A percentile compares a stretch with the other conserved stretches of the same genome.
Conservation (phyloP, 768 basidiomycete species). For the Guyanaporus albipodus region DNA sequence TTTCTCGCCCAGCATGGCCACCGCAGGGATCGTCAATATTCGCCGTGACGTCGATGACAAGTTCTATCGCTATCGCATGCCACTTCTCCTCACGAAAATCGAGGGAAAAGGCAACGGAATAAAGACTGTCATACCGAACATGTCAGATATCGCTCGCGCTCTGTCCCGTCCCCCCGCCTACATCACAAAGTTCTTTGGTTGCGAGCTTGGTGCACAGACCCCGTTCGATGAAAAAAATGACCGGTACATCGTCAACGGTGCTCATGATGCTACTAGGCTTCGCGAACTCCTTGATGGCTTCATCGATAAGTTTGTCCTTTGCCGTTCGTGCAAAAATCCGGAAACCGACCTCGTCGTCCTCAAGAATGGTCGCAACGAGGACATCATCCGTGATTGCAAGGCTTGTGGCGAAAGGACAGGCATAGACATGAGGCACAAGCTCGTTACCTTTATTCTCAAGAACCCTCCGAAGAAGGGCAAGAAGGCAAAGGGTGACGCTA, state of each 20-base stretch:
- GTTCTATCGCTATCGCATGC: conserved; percentile 98
- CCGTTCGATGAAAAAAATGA: conserved; percentile 96
- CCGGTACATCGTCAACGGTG: conserved; percentile 97
- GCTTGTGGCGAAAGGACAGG: conserved; percentile 92
- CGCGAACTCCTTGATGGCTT: conserved; percentile 94
- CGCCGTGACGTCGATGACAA: conserved; percentile 96
- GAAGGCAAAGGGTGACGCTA: conserved; percentile 50
- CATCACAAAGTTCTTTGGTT: conserved; percentile 98
- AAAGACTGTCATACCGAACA: conserved; percentile 98
- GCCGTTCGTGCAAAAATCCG: conserved; percentile 97
- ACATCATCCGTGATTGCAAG: conserved; percentile 95
- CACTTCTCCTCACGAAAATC: conserved; percentile 89
- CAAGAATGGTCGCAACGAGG: conserved; percentile 74
- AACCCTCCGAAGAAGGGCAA: conserved; percentile 88
- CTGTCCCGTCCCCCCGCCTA: conserved; percentile 93
- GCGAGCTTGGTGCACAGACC: conserved; percentile 97
- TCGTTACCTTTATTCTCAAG: conserved; percentile 94
- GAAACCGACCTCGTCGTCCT: conserved; percentile 94
- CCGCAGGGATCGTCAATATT: conserved; percentile 79
- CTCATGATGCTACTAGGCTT: conserved; percentile 85
- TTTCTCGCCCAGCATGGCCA: conserved; percentile 73
- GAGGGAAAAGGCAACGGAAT: conserved; percentile 99
- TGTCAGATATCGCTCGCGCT: conserved; percentile 95
- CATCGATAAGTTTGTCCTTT: conserved; percentile 98
- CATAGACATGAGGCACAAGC: conserved; percentile 95